Evolutionary conservation across 306 rosid genomes (phyloP).

Genomic region (Fragaria iinumae): DNA sequence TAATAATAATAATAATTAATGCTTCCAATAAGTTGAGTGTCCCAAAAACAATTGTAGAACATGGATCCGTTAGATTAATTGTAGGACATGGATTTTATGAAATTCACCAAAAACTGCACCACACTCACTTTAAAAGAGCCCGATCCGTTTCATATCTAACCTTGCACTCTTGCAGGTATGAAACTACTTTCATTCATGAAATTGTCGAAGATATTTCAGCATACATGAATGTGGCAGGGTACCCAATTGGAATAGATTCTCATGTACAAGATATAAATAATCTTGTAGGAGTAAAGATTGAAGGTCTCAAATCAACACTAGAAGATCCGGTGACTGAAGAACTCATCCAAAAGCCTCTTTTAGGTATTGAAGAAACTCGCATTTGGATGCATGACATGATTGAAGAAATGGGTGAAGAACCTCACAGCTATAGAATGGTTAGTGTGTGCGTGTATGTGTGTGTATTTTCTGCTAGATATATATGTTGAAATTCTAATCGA

Average conservation of each 20-base stretch:
- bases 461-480: not conserved
- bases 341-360: slow-evolving; percentile 18
- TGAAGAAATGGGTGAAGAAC: slow-evolving; percentile 36
- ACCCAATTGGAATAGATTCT: not conserved
- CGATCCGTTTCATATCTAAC: too few relatives aligned
- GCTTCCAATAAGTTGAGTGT: too few relatives aligned
- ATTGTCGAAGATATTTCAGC: not conserved
- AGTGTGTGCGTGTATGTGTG: not conserved
- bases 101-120: too few relatives aligned
- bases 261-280: not conserved
- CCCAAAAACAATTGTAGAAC: too few relatives aligned
- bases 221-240: not conserved
- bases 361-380: not conserved
- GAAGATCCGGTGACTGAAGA: slow-evolving; percentile 27
- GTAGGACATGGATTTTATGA: too few relatives aligned
- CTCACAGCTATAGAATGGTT: not conserved
- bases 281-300: not conserved
- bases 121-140: too few relatives aligned
- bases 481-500: not conserved
- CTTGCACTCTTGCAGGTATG: not conserved
- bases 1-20: too few relatives aligned
- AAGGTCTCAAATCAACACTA: not conserved
- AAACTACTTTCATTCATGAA: not conserved
- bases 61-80: too few relatives aligned
- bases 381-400: slow-evolving; percentile 35